Evolutionary conservation across 495 filamentous ascomycete genomes (phyloP).

Genomic region (Rusavskia elegans): DNA sequence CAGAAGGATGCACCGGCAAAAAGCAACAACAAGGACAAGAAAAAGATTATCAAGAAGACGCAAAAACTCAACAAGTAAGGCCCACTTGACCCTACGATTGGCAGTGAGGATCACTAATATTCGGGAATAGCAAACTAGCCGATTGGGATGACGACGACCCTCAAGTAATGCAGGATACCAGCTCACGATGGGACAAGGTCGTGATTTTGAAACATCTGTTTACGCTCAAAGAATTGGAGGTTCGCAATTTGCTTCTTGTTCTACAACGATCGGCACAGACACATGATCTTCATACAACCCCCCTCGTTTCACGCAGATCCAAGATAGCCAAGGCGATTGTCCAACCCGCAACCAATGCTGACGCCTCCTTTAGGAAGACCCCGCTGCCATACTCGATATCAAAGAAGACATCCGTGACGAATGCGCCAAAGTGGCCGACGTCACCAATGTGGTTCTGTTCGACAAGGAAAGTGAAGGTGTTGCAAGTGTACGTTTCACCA

Average conservation of each 20-base stretch:
- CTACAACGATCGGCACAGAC: neutral
- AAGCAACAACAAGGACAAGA: constrained; percentile 48
- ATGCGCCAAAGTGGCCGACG: constrained; percentile 68
- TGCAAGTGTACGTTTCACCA: constrained; percentile 63
- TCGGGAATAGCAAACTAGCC: constrained; percentile 51
- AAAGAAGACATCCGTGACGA: constrained; percentile 88
- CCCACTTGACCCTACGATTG: neutral
- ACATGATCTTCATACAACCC: neutral
- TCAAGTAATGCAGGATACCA: constrained; percentile 35
- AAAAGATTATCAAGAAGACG: constrained; percentile 77
- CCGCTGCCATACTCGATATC: constrained; percentile 70
- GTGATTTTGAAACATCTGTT: constrained; percentile 94
- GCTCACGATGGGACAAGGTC: constrained; percentile 52
- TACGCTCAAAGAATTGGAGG: constrained; percentile 64
- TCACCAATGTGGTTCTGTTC: constrained; percentile 83
- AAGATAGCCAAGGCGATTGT: neutral
- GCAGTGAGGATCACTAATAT: neutral
- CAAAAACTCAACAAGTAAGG: constrained; percentile 62
- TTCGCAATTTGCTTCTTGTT: constrained; percentile 11
- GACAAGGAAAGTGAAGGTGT: constrained; percentile 84
- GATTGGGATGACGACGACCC: constrained; percentile 91
- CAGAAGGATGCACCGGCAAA: constrained; percentile 42
- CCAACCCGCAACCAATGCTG: neutral
- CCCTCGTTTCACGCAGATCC: neutral
- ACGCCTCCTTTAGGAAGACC: constrained; percentile 44